Evolutionary conservation across 345 rosid genomes (phyloP).

Genomic region (Microcos paniculata): DNA sequence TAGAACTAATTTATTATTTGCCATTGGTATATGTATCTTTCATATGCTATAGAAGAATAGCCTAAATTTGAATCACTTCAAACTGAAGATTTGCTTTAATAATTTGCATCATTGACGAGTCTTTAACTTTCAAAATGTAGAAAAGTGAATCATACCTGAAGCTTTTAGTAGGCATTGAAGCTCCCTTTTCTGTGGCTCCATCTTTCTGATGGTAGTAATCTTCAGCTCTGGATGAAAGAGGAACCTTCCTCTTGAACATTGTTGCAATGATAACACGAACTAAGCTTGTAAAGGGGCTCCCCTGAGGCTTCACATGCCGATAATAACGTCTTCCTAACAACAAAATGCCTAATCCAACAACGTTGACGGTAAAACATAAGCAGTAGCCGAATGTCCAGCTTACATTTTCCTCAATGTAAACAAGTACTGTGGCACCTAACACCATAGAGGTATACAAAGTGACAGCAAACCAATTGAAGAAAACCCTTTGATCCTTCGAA

Average conservation of each 20-base stretch:
- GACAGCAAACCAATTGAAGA: slow-evolving; percentile 54
- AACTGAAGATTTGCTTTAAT: background rate
- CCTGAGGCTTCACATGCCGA: slow-evolving; percentile 33
- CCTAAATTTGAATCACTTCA: too few species aligned
- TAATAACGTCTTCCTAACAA: slow-evolving; percentile 40
- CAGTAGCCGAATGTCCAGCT: slow-evolving; percentile 57
- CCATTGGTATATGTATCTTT: too few species aligned
- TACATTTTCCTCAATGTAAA: slow-evolving; percentile 42
- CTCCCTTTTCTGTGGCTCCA: background rate
- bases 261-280: slow-evolving; percentile 47
- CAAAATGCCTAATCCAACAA: slow-evolving; percentile 33
- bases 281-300: slow-evolving; percentile 46
- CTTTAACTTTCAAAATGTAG: background rate
- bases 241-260: slow-evolving; percentile 33
- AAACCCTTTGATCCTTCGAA: slow-evolving; percentile 35
- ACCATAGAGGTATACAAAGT: slow-evolving; percentile 18
- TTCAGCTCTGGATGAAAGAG: slow-evolving; percentile 25
- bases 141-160: slow-evolving; percentile 34
- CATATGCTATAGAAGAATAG: background rate
- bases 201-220: slow-evolving; percentile 30
- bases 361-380: slow-evolving; percentile 29
- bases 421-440: slow-evolving; percentile 31
- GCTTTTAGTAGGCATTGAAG: slow-evolving; percentile 23
- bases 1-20: too few species aligned
- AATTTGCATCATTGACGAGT: background rate